A percentile compares a stretch with the other conserved stretches of the same genome.
These are phyloP conservation scores for Globisporangium nagaii DNA, from an alignment of 352 stramenopile genomes.

Conservation along the genomic window DNA sequence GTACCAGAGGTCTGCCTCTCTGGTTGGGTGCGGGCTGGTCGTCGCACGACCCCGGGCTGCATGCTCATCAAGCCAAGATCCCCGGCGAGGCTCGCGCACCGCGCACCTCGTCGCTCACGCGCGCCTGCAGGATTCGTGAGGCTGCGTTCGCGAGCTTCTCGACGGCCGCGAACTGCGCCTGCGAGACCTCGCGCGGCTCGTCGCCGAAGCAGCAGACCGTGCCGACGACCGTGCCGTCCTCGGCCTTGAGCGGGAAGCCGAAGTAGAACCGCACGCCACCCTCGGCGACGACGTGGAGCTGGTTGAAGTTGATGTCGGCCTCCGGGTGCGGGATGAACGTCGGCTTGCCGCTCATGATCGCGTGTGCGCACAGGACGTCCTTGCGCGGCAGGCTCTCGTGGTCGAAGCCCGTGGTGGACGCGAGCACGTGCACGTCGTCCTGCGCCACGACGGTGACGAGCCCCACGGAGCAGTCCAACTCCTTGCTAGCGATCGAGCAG, in stretches of 20 bases:
- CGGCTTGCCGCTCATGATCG: slow-evolving; percentile 41
- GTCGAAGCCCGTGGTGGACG: slow-evolving; percentile 24
- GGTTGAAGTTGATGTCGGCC: slow-evolving; percentile 44
- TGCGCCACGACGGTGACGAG: slow-evolving; percentile 45
- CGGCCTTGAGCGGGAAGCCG: slow-evolving; percentile 41
- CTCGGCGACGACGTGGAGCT: slow-evolving; percentile 18
- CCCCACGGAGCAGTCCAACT: slow-evolving; percentile 32
- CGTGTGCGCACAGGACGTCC: slow-evolving; percentile 50
- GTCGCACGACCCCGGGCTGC: no score
- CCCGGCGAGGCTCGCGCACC: neutral
- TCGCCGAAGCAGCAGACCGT: slow-evolving; percentile 46
- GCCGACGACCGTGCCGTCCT: slow-evolving; percentile 31
- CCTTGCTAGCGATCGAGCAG: slow-evolving; percentile 28
- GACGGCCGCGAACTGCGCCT: slow-evolving; percentile 39
- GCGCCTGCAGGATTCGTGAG: slow-evolving; percentile 21
- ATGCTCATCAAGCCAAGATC: neutral
- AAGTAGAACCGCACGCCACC: slow-evolving; percentile 47
- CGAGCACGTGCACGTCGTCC: slow-evolving; percentile 34
- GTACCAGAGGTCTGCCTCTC: neutral
- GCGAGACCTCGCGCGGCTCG: slow-evolving; percentile 33
- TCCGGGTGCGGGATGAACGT: slow-evolving; percentile 48
- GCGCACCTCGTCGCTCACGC: neutral
- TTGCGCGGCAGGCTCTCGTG: slow-evolving; percentile 27
- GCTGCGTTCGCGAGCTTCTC: slow-evolving; percentile 36
- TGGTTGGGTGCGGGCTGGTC: no score